Evolutionary conservation across 305 asterid genomes (phyloP).

Genomic region (Fraxinus velutina): DNA sequence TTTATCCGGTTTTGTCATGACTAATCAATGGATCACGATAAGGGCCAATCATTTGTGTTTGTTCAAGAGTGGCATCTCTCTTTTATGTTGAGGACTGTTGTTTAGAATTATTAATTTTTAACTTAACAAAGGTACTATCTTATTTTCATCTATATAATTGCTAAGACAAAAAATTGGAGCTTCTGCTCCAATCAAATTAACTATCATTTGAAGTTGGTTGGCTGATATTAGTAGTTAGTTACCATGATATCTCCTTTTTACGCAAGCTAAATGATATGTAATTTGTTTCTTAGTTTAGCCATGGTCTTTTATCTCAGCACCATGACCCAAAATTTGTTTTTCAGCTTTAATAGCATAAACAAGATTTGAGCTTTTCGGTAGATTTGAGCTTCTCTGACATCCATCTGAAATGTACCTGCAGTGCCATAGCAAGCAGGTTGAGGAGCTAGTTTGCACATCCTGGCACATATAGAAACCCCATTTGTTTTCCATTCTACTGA

Average conservation of each 20-base stretch:
- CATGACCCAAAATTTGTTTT: not conserved
- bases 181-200: not conserved
- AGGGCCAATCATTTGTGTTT: not conserved
- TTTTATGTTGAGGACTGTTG: not conserved
- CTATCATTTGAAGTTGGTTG: not conserved
- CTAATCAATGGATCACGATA: not conserved
- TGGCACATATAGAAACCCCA: conserved; percentile 39
- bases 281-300: not conserved
- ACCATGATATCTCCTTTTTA: not conserved
- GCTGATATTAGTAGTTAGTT: not conserved
- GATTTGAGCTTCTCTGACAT: conserved; percentile 27
- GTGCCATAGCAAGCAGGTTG: conserved; percentile 51
- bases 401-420: conserved; percentile 57
- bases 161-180: not conserved
- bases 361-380: not conserved
- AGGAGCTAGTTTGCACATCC: conserved; percentile 44
- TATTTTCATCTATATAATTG: not conserved
- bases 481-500: conserved; percentile 39
- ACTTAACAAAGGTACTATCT: not conserved
- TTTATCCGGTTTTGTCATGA: not conserved
- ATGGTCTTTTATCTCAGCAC: not conserved
- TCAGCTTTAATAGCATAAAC: not conserved
- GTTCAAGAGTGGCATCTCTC: not conserved
- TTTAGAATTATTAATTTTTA: not conserved
- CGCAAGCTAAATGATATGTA: not conserved